Base-by-base conservation (phyloP, 306 rosid species). In the Morella rubra region DNA sequence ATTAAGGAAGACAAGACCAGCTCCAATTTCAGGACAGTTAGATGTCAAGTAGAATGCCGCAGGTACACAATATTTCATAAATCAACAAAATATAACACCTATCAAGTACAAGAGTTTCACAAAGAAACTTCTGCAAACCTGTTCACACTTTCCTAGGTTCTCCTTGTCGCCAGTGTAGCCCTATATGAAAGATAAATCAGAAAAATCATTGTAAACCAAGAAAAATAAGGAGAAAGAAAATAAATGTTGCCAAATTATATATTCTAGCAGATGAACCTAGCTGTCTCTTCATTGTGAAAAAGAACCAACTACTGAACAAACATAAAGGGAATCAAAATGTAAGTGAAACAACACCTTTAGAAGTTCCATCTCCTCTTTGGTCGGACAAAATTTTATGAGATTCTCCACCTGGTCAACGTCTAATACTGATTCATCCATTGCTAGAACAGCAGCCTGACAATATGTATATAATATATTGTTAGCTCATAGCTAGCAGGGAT, bases 291-390 rank as follows among this genome's bases (percentile, higher is more conserved):
- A 58, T 44, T 71, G 50, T 7, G 13, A 37, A 73, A 55, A 70
- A 14, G 83, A 77, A 78, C 20, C 44, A 75, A 70, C 56, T 67
- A 73, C 22, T 37, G 67, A 74, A 16, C 56, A 71, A 71, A 83
- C 72, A 50, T 59, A 72, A 77, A 76, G 69, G 10, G 41, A 83
- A 15, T 24, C 73, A 73, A 22, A 58, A 71, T 46, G 66, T 46
- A 51, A 54, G 51, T 54, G 44, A 49, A 82, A 73, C 64, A 78
- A 76, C 79, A 96, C 99, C 99, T 89, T 96, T 78, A 96, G 88
- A 84, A 91, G 97, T 68, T 96, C 98, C 96, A 92, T 96, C 85
- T 96, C 99, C 77, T 96, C 99, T 82, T 92, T 92, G 71, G 99
- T 92, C 52, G 99, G 99, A 81, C 99, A 96, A 87, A 89, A 96